phyloP scores from a whole-genome alignment of 176 grass and related monocot genomes.

The Musa schizocarpa region DNA sequence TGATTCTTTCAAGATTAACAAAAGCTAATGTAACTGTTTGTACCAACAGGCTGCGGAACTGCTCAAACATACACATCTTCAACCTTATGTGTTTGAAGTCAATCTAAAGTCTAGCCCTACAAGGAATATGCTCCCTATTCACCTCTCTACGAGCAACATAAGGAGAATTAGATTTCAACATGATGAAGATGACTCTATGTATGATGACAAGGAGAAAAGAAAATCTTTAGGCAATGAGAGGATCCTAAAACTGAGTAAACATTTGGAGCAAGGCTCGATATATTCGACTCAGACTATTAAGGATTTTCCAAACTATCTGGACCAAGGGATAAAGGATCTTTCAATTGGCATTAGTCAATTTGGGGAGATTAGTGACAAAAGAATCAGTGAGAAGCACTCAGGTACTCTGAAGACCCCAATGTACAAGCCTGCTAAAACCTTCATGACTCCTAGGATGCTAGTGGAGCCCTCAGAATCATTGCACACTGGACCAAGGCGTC shows the following conservation, averaged over 20 bases:
- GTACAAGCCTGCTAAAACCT: slow-evolving; percentile 27
- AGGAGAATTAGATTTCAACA: slow-evolving; percentile 38
- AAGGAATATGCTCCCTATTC: slow-evolving; percentile 26
- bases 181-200: slow-evolving; percentile 32
- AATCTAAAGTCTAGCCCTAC: slow-evolving; percentile 39
- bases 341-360: slow-evolving; percentile 31
- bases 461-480: slow-evolving; percentile 2
- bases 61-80: slow-evolving; percentile 72
- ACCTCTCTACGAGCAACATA: slow-evolving; percentile 22
- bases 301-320: slow-evolving; percentile 33
- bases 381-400: slow-evolving; percentile 29
- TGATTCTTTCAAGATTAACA: not conserved
- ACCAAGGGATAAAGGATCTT: slow-evolving; percentile 33
- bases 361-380: slow-evolving; percentile 36
- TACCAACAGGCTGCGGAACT: slow-evolving; percentile 64
- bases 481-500: not conserved
- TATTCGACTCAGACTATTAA: slow-evolving; percentile 33
- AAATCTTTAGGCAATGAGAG: slow-evolving; percentile 52
- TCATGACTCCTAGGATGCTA: not conserved
- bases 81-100: slow-evolving; percentile 54
- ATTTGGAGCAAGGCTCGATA: slow-evolving; percentile 20
- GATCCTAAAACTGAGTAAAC: slow-evolving; percentile 35
- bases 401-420: slow-evolving; percentile 32
- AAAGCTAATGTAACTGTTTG: slow-evolving; percentile 3
- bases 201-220: slow-evolving; percentile 42